Evolutionary conservation across 345 rosid genomes (phyloP), one percentile per base, ranked within the genome.

Genomic region (Acer yangbiense): DNA sequence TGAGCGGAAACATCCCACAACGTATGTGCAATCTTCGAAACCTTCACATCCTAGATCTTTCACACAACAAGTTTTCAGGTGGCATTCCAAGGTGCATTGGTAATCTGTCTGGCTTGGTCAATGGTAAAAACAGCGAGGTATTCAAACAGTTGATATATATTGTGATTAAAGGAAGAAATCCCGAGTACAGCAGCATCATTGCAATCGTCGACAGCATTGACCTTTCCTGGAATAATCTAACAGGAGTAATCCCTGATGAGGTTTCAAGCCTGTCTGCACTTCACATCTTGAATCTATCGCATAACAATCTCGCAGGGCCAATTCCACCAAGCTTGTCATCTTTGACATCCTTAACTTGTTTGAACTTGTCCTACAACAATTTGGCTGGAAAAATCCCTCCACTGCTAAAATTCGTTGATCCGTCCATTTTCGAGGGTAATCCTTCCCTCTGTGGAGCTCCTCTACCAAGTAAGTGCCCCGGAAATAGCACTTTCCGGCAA

Each of bases 291-390:
- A 78, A 86, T 21, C 58, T 89, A 60, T 86, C 90, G 10, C 77
- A 78, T 68, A 91, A 91, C 86, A 52, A 10, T 78, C 65, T 87
- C 7, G 82, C 90, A 1, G 92, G 93, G 32, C 11, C 71, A 17
- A 85, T 91, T 80, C 93, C 90, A 8, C 66, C 71, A 68, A 81
- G 82, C 76, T 78, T 88, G 72, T 77, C 81, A n/a, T 68, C 75
- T 17, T 76, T 90, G 77, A 41, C 80, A 62, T 74, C 81, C 35
- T 74, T 90, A 64, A 71, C 71, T 29, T 71, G 61, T 39, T 65
- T 91, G 68, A 83, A 88, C 76, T 82, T 90, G 76, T 90, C 91
- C 0, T 83, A n/a, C 79, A 90, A 86, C 81, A 78, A 82, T 57
- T 69, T 87, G n/a, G 75, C 79, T 8, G 92, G 92, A 29, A 77